phyloP scores from a whole-genome alignment of 495 filamentous ascomycete genomes.

The Xylaria telfairii region DNA sequence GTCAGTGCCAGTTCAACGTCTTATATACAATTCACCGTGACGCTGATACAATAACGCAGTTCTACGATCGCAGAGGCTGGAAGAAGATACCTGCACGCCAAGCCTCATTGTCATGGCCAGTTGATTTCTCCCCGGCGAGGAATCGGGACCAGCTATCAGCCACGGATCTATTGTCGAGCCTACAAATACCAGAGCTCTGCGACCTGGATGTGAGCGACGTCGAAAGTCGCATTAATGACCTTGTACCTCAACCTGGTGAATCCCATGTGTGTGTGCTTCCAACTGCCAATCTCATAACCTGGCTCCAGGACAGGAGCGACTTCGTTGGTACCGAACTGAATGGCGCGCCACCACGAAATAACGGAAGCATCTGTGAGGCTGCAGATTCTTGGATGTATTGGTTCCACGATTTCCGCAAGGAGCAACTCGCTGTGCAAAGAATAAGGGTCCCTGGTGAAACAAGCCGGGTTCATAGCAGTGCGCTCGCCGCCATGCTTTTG shows the following conservation, averaged over 20 bases:
- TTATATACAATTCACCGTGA: neutral
- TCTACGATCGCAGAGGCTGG: slow-evolving; percentile 7
- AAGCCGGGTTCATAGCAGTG: neutral
- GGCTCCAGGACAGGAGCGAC: neutral
- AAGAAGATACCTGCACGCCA: neutral
- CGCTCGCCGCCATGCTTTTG: slow-evolving; percentile 6
- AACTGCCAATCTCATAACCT: slow-evolving; percentile 5
- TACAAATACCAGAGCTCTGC: neutral
- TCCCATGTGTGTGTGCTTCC: slow-evolving; percentile 9
- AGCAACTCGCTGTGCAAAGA: neutral
- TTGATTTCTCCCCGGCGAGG: neutral
- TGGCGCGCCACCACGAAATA: neutral
- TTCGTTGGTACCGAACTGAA: neutral
- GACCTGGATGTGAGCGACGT: neutral
- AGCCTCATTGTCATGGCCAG: neutral
- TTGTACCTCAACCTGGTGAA: neutral
- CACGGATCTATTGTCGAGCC: neutral
- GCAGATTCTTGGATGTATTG: neutral
- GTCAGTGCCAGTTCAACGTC: neutral
- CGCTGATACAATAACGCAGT: neutral
- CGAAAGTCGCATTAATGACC: neutral
- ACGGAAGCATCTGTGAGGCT: neutral
- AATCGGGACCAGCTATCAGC: neutral
- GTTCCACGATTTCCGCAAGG: neutral
- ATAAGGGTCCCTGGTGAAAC: neutral